phyloP scores from a whole-genome alignment of 257 asterid species.

The Ilex aquifolium region DNA sequence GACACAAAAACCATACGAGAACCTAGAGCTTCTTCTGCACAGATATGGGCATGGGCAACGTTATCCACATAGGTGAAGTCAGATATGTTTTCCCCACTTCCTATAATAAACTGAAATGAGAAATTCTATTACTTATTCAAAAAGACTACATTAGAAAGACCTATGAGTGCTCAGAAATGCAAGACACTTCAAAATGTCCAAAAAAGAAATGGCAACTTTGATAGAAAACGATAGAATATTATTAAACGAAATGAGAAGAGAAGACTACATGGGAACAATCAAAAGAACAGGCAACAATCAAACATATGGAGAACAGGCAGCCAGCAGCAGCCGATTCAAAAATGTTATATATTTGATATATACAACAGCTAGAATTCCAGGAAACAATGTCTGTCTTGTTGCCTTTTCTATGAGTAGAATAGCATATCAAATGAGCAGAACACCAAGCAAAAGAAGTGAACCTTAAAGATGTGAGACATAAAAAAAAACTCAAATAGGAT shows the following conservation, averaged over 20 bases:
- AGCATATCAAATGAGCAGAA: background rate
- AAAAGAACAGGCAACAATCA: too few species aligned
- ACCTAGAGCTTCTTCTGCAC: conserved; percentile 74
- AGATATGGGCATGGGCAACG: conserved; percentile 84
- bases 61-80: conserved; percentile 91
- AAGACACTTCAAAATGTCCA: background rate
- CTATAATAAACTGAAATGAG: conserved; percentile 97
- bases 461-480: too few species aligned
- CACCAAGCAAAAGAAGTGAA: too few species aligned
- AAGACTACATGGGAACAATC: background rate
- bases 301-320: too few species aligned
- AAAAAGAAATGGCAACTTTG: background rate
- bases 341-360: too few species aligned
- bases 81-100: conserved; percentile 52
- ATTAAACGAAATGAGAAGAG: background rate
- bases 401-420: background rate
- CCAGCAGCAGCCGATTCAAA: too few species aligned
- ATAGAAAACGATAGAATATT: too few species aligned
- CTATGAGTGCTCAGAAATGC: conserved; percentile 12
- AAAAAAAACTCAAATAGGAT: too few species aligned
- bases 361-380: too few species aligned
- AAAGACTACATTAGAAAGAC: conserved; percentile 20
- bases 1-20: conserved; percentile 45
- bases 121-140: conserved; percentile 74
- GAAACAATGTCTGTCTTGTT: too few species aligned